Evolutionary conservation across 2,329 filamentous ascomycete species (phyloP).

Genomic region (Blastomyces gilchristii): DNA sequence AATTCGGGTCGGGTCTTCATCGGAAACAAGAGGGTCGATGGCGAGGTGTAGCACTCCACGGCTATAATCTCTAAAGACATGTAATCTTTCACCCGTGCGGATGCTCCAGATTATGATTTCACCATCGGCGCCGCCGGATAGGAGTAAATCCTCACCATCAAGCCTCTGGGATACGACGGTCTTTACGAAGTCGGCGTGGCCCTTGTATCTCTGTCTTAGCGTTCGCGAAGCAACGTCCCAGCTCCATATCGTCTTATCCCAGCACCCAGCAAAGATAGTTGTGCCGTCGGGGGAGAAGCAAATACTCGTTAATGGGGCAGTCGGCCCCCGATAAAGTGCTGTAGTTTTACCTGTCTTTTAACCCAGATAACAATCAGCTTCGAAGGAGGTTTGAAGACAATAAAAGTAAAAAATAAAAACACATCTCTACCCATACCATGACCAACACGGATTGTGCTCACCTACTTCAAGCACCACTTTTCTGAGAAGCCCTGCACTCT

Average conservation of each 20-base stretch:
- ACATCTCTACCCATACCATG: conserved; percentile 10
- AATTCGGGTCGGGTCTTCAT: conserved; percentile 31
- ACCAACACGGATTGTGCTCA: conserved; percentile 21
- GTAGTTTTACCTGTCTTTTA: conserved; percentile 36
- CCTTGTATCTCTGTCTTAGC: conserved; percentile 52
- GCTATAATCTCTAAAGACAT: conserved; percentile 66
- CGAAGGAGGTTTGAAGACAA: conserved; percentile 8
- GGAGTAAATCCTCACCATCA: conserved; percentile 50
- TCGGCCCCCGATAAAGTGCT: conserved; percentile 58
- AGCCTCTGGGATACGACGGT: conserved; percentile 56
- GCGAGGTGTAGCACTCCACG: conserved; percentile 71
- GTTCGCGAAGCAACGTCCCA: conserved; percentile 57
- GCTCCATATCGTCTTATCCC: conserved; percentile 88
- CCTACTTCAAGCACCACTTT: conserved; percentile 66
- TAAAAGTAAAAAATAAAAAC: conserved; percentile 5
- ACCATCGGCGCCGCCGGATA: conserved; percentile 68
- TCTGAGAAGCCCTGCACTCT: conserved; percentile 73
- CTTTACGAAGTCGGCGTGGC: conserved; percentile 89
- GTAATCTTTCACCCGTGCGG: conserved; percentile 54
- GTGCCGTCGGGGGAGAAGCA: conserved; percentile 52
- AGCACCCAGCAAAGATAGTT: conserved; percentile 71
- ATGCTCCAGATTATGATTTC: conserved; percentile 79
- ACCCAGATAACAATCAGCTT: conserved; percentile 4
- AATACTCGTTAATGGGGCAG: conserved; percentile 68
- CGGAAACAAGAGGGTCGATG: conserved; percentile 56